Evolutionary conservation across 2,329 filamentous ascomycete genomes (phyloP), one percentile per base, ranked within the genome.

Genomic region (Rhynchosporium agropyri): DNA sequence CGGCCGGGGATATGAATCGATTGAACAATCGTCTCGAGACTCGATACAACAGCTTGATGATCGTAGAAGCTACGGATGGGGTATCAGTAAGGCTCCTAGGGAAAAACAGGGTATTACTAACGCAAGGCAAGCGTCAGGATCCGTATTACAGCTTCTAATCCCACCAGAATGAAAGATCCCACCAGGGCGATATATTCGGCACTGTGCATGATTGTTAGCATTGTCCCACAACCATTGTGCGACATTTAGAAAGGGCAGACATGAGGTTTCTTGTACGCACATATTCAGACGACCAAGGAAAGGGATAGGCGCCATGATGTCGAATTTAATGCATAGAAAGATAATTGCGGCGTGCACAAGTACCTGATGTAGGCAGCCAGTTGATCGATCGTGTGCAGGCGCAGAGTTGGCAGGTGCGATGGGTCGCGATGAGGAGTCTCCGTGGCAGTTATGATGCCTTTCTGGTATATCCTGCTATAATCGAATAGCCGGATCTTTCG

Each of bases 141-240:
- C 71, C 94, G 88, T 71, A 97, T 89, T 65, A 96, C 73, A 62
- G 88, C 87, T 77, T 99, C 95, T 68, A 97, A 82, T 53, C 86
- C 83, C 63, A 98, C 88, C 43, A 99, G 84, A 58, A 91, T 72
- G 72, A 98, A 90, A 7, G 94, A 98, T 61, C 88, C 87, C 53
- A 95, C 78, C 49, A 99, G 85, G 45, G 93, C 92, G 67, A 96
- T 78, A 79, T 98, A 98, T 79, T 99, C 93, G 77, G 84, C 84
- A 76, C 90, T 92, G 64, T 53, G 57, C 40, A 46, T 53, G 54
- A 66, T 50, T 66, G 60, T 61, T 28, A 40, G 55, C 36, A 26
- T 46, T 45, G 28, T 36, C 48, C 33, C 13, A 29, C 38, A 58
- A 36, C 42, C 13, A 13, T 3, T 46, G 42, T 26, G 38, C 51